phyloP scores from a whole-genome alignment of 2,329 filamentous ascomycete genomes.

The Talaromyces sp. region DNA sequence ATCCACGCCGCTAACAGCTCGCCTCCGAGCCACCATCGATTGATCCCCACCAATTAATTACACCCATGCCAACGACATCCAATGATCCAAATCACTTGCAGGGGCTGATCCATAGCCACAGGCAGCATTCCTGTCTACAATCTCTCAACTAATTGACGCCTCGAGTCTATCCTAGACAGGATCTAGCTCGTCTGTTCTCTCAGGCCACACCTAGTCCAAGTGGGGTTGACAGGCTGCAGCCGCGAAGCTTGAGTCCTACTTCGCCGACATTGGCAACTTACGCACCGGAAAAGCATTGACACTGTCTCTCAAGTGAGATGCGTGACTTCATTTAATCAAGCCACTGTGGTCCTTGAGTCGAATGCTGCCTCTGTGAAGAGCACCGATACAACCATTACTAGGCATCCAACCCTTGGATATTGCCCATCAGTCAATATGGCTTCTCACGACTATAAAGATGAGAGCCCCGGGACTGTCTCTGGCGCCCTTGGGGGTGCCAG shows the following conservation, averaged over 20 bases:
- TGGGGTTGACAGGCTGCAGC: background rate
- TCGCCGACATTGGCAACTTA: background rate
- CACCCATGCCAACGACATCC: background rate
- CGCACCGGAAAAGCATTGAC: background rate
- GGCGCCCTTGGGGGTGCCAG: background rate
- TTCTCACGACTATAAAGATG: conserved; percentile 9
- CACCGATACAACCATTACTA: background rate
- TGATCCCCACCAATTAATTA: background rate
- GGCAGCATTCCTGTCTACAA: background rate
- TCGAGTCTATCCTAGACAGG: background rate
- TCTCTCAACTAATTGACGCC: background rate
- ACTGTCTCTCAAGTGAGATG: background rate
- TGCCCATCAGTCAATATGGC: conserved; percentile 2
- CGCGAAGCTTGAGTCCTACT: background rate
- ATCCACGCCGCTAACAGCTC: background rate
- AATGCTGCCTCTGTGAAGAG: background rate
- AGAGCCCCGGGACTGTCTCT: background rate
- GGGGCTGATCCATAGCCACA: background rate
- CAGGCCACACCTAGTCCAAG: background rate
- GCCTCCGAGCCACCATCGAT: background rate
- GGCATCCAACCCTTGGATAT: background rate
- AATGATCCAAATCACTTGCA: background rate
- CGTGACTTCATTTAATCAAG: background rate
- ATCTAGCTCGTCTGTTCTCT: background rate
- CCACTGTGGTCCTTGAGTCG: background rate